Evolutionary conservation across 306 rosid genomes (phyloP), one percentile per base, ranked within the genome.

Genomic region (Mimosa pudica): DNA sequence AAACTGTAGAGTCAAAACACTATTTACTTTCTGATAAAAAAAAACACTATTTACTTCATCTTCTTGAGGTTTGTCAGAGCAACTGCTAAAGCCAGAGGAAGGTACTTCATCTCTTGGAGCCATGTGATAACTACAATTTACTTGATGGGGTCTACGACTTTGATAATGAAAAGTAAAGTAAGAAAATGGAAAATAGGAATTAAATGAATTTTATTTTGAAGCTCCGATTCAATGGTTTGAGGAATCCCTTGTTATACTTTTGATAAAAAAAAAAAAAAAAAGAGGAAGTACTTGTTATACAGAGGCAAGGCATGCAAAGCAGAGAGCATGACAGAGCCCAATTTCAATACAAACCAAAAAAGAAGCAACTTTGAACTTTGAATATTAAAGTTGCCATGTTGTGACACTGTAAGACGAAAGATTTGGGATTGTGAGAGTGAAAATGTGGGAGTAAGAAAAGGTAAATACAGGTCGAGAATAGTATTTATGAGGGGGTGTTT

Each of bases 111-210:
- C 52, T 79, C 77, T 51, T 24, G 30, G 11, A 74, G 68, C 51
- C 87, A 78, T 78, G 87, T 78, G 86, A 83, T 78, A 88, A 80
- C 80, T 80, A 63, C 74, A 51, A 52, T 5, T 78, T 69, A 16
- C 16, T 4, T 42, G 41, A 73, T 16, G 16, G 67, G 48, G 48
- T 46, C 72, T 12, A 48, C 30, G 13, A 35, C 5, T 51, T 35
- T 63, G 20, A 36, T 46, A 0, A 33, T 12, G 75, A 69, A 67
- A 82, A 45, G 20, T 58, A 78, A 62, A 3, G 16, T 48, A 47
- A 24, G 60, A 71, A 75, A 38, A n/a, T 71, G 79, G 76, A n/a
- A 44, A 73, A n/a, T 9, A 4, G 20, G 20, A 44, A 70, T 8
- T 68, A 33, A 24, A 13, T 5, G 35, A 10, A 13, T 78, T 44